Evolutionary conservation across 2,329 filamentous ascomycete species (phyloP), one percentile per base, ranked within the genome.

Genomic region (Sporothrix sp.): DNA sequence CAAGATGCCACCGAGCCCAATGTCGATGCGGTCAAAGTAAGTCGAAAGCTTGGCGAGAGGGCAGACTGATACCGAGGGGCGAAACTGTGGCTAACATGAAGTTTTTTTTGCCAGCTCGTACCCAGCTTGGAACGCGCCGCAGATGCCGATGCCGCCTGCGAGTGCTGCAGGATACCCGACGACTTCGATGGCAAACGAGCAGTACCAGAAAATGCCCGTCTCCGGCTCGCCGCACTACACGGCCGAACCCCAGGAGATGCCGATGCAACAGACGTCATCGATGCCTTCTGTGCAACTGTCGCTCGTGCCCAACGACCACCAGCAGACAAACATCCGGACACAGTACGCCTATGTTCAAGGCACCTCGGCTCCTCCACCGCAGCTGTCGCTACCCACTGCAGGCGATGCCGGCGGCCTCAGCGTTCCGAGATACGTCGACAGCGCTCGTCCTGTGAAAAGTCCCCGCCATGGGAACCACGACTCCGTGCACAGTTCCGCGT

Each of bases 21-120:
- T 79, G 62, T 69, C 69, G 36, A 75, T 81, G 68, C 68, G 77
- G 61, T 78, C 76, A 20, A 79, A 77, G 77, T 81, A 70, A 67
- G 75, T 73, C 28, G 16, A 32, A 5, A 28, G 4, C 18, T 35
- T 33, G n/a, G n/a, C n/a, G n/a, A n/a, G n/a, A n/a, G n/a, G n/a
- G n/a, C n/a, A n/a, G n/a, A n/a, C n/a, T n/a, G n/a, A n/a, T n/a
- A n/a, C n/a, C 23, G 42, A 45, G 32, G 4, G 7, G 14, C 13
- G 8, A 37, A n/a, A 38, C 8, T 69, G 58, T 69, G 61, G 50
- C 47, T 18, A 23, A 30, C 53, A 9, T 25, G 9, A 45, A 2
- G 20, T 4, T 44, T 11, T 4, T 16, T 42, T n/a, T n/a, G n/a
- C 5, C 60, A 81, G 77, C 63, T 78, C 76, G 7, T 81, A 79